Conservation (phyloP, 2,329 filamentous ascomycete genomes). For the Metarhizium sp. region DNA sequence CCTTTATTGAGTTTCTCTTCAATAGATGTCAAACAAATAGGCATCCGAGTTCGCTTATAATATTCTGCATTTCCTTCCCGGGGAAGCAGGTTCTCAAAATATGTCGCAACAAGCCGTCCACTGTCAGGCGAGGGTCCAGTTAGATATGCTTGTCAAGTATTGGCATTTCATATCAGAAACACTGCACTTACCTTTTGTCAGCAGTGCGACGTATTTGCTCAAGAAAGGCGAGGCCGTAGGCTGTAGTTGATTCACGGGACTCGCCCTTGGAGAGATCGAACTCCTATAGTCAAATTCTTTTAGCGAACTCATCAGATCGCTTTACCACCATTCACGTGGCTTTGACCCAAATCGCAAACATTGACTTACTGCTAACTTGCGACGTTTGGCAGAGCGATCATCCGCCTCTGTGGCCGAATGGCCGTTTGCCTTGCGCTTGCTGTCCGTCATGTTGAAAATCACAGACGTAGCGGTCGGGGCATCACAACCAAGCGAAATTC, state of each 20-base stretch:
- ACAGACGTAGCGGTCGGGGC: slow-evolving; percentile 15
- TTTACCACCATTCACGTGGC: neutral
- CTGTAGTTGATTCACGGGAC: slow-evolving; percentile 57
- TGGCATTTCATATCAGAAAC: slow-evolving; percentile 32
- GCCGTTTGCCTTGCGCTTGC: slow-evolving; percentile 47
- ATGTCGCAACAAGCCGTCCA: slow-evolving; percentile 63
- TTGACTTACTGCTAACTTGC: slow-evolving; percentile 39
- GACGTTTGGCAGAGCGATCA: slow-evolving; percentile 46
- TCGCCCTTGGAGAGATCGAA: slow-evolving; percentile 48
- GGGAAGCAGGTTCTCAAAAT: slow-evolving; percentile 65
- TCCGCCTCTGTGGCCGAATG: slow-evolving; percentile 34
- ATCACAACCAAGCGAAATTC: slow-evolving; percentile 14
- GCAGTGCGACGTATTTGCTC: slow-evolving; percentile 65
- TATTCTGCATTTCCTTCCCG: slow-evolving; percentile 60
- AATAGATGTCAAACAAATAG: slow-evolving; percentile 68
- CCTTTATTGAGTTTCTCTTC: slow-evolving; percentile 63
- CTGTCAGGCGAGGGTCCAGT: slow-evolving; percentile 25
- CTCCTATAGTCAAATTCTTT: slow-evolving; percentile 15
- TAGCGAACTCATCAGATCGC: neutral
- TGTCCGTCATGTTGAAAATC: slow-evolving; percentile 35
- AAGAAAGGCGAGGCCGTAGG: slow-evolving; percentile 63
- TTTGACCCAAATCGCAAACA: neutral
- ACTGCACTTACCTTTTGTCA: slow-evolving; percentile 66
- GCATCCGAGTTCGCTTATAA: slow-evolving; percentile 67
- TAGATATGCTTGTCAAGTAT: neutral